Evolutionary conservation across 139 green algal species (phyloP).

Genomic region (Micromonas commoda): DNA sequence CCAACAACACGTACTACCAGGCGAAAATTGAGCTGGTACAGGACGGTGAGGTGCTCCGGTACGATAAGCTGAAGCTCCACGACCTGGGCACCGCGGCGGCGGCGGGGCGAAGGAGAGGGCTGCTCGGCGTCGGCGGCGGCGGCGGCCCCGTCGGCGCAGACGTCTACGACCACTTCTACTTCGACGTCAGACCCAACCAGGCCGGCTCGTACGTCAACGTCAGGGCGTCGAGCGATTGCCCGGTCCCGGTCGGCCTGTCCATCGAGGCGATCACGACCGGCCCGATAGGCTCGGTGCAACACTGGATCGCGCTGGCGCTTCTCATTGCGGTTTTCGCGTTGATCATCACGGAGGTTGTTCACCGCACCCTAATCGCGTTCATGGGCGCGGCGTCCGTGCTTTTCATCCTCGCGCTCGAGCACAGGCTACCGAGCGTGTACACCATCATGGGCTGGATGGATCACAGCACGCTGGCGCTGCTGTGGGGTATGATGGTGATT

Average conservation of each 20-base stretch:
- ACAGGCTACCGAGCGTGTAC: constrained; percentile 36
- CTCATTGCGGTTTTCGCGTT: constrained; percentile 37
- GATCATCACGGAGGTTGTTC: constrained; percentile 45
- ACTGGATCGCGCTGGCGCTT: constrained; percentile 42
- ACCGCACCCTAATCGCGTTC: constrained; percentile 41
- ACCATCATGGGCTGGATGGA: constrained; percentile 46
- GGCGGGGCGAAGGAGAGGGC: too few species aligned
- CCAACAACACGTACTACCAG: not conserved
- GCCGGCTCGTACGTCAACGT: not conserved
- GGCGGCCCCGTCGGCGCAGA: too few species aligned
- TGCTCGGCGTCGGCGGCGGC: too few species aligned
- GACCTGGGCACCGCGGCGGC: too few species aligned
- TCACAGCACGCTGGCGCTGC: constrained; percentile 46
- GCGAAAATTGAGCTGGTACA: too few species aligned
- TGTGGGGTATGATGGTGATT: constrained; percentile 61
- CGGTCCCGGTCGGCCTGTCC: not conserved
- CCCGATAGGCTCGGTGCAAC: not conserved
- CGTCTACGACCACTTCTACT: not conserved
- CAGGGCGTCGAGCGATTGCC: not conserved
- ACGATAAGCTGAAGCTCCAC: too few species aligned
- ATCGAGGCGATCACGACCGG: not conserved
- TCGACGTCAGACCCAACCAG: not conserved
- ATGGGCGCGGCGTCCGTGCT: constrained; percentile 41
- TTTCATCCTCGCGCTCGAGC: constrained; percentile 42
- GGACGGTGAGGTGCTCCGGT: too few species aligned